Percentiles rank a stretch among this genome's conserved stretches.
phyloP scores from a whole-genome alignment of 768 basidiomycete species.

The Sarcodon sp. region DNA sequence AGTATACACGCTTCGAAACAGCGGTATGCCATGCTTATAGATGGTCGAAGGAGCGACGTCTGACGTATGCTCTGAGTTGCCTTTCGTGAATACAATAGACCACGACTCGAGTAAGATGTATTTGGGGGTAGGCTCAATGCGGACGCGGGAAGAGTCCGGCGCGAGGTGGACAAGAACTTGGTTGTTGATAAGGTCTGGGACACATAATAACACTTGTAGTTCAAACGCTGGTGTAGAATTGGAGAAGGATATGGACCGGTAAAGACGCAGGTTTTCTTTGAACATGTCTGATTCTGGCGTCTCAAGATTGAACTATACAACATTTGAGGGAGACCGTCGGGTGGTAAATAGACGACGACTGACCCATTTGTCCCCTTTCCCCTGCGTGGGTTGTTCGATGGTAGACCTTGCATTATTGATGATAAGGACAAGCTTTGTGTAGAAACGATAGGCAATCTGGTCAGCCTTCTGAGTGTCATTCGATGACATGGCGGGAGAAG shows the following conservation, averaged over 20 bases:
- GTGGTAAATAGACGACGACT: slow-evolving; percentile 11
- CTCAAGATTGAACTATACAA: slow-evolving; percentile 64
- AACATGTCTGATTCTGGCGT: slow-evolving; percentile 62
- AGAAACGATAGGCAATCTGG: slow-evolving; percentile 77
- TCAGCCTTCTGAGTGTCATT: slow-evolving; percentile 58
- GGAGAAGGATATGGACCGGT: slow-evolving; percentile 39
- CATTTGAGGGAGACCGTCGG: neutral
- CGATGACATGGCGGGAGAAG: slow-evolving; percentile 26
- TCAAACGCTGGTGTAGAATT: slow-evolving; percentile 32
- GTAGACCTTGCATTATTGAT: slow-evolving; percentile 66
- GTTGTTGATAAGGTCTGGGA: slow-evolving; percentile 58
- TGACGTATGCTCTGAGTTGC: slow-evolving; percentile 8
- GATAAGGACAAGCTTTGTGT: slow-evolving; percentile 70
- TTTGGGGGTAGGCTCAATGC: slow-evolving; percentile 56
- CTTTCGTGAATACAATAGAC: slow-evolving; percentile 32
- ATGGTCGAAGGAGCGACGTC: slow-evolving; percentile 62
- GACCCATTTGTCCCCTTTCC: slow-evolving; percentile 76
- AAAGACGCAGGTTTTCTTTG: slow-evolving; percentile 47
- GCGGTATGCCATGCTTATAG: slow-evolving; percentile 76
- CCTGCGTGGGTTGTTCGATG: slow-evolving; percentile 24
- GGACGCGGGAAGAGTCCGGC: slow-evolving; percentile 44
- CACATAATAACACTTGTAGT: slow-evolving; percentile 54
- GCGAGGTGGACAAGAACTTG: slow-evolving; percentile 60
- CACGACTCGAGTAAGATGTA: slow-evolving; percentile 67
- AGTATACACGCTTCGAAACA: slow-evolving; percentile 69